Conservation (phyloP, 2,329 filamentous ascomycete genomes). For the Hypomyces perniciosus region DNA sequence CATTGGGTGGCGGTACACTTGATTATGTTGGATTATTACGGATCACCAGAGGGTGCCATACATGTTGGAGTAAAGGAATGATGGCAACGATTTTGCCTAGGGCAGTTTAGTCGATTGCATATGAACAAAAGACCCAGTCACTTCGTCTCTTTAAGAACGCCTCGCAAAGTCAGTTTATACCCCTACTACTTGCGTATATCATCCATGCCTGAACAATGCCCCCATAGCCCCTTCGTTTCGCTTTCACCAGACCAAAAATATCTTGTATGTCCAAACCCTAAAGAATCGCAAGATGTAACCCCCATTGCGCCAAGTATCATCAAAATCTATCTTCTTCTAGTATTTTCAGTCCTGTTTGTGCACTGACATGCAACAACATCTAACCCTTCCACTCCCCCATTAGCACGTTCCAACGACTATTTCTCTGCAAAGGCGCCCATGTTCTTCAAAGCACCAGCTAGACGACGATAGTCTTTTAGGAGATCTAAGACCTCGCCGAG, state of each 20-base stretch:
- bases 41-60: background rate
- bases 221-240: too few species aligned
- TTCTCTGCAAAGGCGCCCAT: constrained; percentile 52
- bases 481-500: constrained; percentile 69
- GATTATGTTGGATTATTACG: too few species aligned
- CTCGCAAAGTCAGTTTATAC: background rate
- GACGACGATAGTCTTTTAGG: constrained; percentile 66
- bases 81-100: background rate
- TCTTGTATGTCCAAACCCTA: too few species aligned
- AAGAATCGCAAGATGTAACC: too few species aligned
- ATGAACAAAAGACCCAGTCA: background rate
- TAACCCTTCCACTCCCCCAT: too few species aligned
- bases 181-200: too few species aligned
- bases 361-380: background rate
- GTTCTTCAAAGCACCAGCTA: constrained; percentile 60
- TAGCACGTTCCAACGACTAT: constrained; percentile 12
- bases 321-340: background rate
- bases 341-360: too few species aligned
- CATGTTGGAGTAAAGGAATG: background rate
- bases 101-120: background rate
- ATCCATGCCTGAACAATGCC: too few species aligned
- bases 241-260: too few species aligned
- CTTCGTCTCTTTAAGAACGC: background rate
- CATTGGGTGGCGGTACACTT: background rate
- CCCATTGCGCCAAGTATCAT: background rate